Evolutionary conservation across 1,284 basidiomycete species (phyloP), one percentile per base, ranked within the genome.

Genomic region (Prillingera fragicola): DNA sequence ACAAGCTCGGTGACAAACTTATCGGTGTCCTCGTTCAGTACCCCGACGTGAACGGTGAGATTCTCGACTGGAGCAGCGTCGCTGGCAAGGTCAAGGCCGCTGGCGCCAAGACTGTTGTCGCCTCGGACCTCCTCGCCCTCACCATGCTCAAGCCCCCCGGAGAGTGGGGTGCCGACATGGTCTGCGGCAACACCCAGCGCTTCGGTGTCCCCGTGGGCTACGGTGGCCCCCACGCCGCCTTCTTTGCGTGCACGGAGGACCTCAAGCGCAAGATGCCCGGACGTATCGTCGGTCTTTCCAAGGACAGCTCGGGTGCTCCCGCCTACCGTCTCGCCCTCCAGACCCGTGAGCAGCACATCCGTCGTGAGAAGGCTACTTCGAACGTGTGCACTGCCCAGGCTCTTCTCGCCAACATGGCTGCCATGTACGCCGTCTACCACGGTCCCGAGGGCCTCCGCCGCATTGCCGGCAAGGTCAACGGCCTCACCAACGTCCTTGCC

Each of bases 221-320:
- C 65, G 89, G 89, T 51, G 89, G 89, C 18, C 89, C 89, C 18
- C 89, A 94, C 62, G 91, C 85, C 14, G 91, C 87, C 8, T 98
- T 98, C 80, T 98, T 98, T 67, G 87, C 94, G 7, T 88, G 88
- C 51, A 85, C 83, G 19, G 90, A 98, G 52, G 83, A 80, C 58
- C 76, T 98, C 52, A 98, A 96, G 79, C 79, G 94, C 52, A 95
- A 92, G 75, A 95, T 97, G 83, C 94, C 94, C 17, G 94, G 94
- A 49, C 80, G 94, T 53, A 74, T 98, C 43, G 88, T 98, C 62
- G 94, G 94, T 43, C 77, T 86, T 21, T 91, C 87, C 70, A 84
- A 85, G 54, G 94, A 96, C 67, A 74, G 79, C 3, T 76, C 82
- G 52, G 94, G 92, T 3, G 81, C 84, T 49, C 82, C 84, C 19